phyloP scores from a whole-genome alignment of 2,329 filamentous ascomycete genomes.

The Curvularia hawaiiensis region DNA sequence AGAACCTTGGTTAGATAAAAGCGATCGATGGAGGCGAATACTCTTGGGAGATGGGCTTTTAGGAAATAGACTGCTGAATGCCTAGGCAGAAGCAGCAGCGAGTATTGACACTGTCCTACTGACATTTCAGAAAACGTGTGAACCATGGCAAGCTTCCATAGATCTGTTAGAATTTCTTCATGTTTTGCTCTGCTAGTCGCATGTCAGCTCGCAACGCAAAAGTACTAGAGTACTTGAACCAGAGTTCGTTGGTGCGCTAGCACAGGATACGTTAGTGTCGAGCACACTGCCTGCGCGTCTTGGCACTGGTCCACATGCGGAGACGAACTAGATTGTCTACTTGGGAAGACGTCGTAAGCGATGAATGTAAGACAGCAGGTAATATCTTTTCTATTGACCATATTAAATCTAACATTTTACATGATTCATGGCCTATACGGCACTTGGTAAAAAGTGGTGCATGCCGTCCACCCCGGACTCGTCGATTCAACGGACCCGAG shows the following conservation, averaged over 20 bases:
- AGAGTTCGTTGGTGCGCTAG: background rate
- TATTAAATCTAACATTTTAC: background rate
- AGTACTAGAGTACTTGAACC: background rate
- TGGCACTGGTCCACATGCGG: background rate
- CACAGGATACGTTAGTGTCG: background rate
- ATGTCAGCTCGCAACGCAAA: background rate
- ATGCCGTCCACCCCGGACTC: background rate
- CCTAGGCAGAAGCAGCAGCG: background rate
- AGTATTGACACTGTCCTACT: background rate
- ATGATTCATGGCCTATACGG: background rate
- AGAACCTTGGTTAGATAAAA: background rate
- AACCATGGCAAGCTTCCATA: background rate
- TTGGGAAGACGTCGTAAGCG: background rate
- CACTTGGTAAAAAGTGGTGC: background rate
- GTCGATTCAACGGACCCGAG: background rate
- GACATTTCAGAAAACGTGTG: background rate
- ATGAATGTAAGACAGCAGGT: background rate
- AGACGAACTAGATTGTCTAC: background rate
- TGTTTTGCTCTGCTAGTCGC: background rate
- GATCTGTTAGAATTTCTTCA: background rate
- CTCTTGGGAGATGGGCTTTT: background rate
- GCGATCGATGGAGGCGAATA: background rate
- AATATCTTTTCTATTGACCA: background rate
- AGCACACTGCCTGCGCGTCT: background rate
- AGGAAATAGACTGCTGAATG: background rate